A percentile compares a stretch with the other conserved stretches of the same genome.
These are phyloP conservation scores for Pyrenochaeta sp. DNA, from an alignment of 2,329 filamentous ascomycete genomes.

Conservation along the genomic window DNA sequence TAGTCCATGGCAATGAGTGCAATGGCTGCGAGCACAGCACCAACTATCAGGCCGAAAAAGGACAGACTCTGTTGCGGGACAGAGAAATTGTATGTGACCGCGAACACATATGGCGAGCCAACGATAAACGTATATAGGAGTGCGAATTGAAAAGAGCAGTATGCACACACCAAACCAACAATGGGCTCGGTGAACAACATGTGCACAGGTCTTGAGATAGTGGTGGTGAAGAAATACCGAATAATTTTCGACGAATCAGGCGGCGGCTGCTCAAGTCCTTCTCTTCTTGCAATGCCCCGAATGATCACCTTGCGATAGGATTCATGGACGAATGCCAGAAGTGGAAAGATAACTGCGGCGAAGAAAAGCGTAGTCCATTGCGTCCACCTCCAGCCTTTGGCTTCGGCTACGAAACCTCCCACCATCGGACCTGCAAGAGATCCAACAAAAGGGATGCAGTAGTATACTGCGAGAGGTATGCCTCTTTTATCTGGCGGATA, in stretches of 20 bases:
- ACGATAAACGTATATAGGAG: conserved; percentile 38
- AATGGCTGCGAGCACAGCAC: conserved; percentile 7
- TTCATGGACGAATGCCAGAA: conserved; percentile 56
- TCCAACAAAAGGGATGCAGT: conserved; percentile 49
- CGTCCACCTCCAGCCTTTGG: conserved; percentile 51
- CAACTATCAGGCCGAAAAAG: conserved; percentile 11
- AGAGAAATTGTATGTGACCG: conserved; percentile 19
- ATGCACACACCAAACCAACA: conserved; percentile 23
- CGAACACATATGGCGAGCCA: conserved; percentile 33
- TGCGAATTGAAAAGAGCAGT: conserved; percentile 34
- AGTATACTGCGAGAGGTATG: conserved; percentile 39
- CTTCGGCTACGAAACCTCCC: conserved; percentile 50
- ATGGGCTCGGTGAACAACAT: conserved; percentile 43
- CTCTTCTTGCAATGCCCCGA: not conserved
- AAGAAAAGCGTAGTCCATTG: conserved; percentile 54
- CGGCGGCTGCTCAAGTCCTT: not conserved
- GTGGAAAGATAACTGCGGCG: conserved; percentile 43
- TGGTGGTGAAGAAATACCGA: not conserved
- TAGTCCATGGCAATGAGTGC: conserved; percentile 6
- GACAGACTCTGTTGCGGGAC: conserved; percentile 11
- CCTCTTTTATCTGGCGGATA: conserved; percentile 41
- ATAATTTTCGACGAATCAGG: not conserved
- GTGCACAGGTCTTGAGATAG: conserved; percentile 40
- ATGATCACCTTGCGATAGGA: conserved; percentile 55
- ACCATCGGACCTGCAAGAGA: conserved; percentile 48